Conservation (phyloP, 345 rosid species). For the Xanthoceras sorbifolium region DNA sequence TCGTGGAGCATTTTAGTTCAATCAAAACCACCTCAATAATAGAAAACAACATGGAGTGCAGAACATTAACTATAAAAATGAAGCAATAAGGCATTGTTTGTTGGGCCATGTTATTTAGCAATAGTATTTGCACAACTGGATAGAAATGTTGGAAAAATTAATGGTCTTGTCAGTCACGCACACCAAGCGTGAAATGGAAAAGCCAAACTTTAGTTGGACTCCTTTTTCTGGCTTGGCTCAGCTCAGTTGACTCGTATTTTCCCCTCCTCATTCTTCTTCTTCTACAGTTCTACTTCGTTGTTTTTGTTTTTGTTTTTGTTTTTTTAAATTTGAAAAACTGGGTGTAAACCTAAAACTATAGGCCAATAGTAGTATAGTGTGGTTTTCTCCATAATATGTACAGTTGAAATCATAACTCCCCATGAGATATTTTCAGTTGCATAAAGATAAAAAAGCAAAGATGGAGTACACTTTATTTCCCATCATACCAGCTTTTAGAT, state of each 20-base stretch:
- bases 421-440: conserved; percentile 11
- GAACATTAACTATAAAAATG: conserved; percentile 10
- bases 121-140: not conserved
- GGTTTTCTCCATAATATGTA: not conserved
- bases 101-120: conserved; percentile 1
- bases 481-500: conserved; percentile 8
- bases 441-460: conserved; percentile 14
- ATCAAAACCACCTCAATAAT: conserved; percentile 26
- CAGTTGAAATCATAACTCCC: conserved; percentile 6
- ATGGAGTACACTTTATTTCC: conserved; percentile 22
- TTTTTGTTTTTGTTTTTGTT: not conserved
- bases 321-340: not conserved
- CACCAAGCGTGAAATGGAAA: conserved; percentile 20
- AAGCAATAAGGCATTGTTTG: not conserved
- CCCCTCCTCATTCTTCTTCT: too few relatives aligned
- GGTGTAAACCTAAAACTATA: conserved; percentile 1
- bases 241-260: not conserved
- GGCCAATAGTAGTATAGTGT: not conserved
- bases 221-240: conserved; percentile 4
- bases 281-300: too few relatives aligned
- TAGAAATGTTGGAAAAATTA: too few relatives aligned
- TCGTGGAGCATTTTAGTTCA: conserved; percentile 16
- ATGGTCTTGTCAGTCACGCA: conserved; percentile 19
- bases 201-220: not conserved
- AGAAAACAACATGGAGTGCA: conserved; percentile 9